Conservation (phyloP, 129 eudicot genomes). For the Saussurea involucrata region DNA sequence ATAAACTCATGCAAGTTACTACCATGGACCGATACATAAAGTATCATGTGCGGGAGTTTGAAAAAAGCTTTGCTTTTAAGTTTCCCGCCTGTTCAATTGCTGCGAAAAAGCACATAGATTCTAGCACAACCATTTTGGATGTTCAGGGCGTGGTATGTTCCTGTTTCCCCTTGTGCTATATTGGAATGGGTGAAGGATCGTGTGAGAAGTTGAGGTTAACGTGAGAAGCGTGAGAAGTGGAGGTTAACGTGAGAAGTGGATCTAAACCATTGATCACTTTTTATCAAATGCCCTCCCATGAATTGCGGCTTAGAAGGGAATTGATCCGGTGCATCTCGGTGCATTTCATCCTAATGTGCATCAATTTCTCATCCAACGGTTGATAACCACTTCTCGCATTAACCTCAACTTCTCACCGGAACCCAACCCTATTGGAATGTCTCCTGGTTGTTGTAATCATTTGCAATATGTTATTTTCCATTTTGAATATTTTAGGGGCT, state of each 20-base stretch:
- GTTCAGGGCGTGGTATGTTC: constrained; percentile 90
- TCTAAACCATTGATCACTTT: no score
- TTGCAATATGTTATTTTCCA: background rate
- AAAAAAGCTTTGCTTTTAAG: constrained; percentile 62
- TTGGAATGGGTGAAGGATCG: no score
- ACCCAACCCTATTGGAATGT: background rate
- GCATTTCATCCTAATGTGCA: no score
- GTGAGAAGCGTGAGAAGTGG: no score
- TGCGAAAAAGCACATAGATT: constrained; percentile 87
- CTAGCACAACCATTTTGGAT: constrained; percentile 85
- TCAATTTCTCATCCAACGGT: no score
- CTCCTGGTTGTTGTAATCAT: background rate
- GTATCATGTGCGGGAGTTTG: constrained; percentile 89
- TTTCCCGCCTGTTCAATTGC: constrained; percentile 93
- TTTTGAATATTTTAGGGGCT: constrained; percentile 51
- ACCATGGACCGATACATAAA: constrained; percentile 79
- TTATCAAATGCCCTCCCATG: no score
- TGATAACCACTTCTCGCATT: no score
- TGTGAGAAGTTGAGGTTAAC: no score
- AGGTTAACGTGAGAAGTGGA: no score
- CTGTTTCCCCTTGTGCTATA: constrained; percentile 16
- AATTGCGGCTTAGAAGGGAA: no score
- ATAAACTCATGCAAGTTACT: constrained; percentile 93
- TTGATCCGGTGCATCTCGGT: no score
- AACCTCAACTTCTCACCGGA: no score